phyloP scores from a whole-genome alignment of 2,329 filamentous ascomycete species.

The Niveomyces coronatus region DNA sequence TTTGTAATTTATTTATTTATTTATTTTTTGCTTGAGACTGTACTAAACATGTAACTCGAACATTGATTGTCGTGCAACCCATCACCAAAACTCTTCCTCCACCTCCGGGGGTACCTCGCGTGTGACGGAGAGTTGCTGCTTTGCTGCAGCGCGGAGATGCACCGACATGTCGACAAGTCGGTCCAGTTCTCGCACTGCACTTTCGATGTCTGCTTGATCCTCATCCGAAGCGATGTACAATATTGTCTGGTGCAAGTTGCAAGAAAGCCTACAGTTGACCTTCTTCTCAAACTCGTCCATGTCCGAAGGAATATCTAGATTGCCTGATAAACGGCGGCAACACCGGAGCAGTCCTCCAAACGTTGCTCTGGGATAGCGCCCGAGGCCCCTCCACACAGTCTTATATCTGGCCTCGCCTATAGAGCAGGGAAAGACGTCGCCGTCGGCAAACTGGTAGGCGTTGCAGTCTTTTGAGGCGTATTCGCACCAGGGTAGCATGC shows the following conservation, averaged over 20 bases:
- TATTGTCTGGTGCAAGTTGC: conserved; percentile 3
- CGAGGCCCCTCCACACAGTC: conserved; percentile 1
- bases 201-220: background rate
- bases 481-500: conserved; percentile 3
- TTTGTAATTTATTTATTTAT: too few species aligned
- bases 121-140: background rate
- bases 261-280: conserved; percentile 1
- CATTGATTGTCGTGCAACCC: too few species aligned
- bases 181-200: background rate
- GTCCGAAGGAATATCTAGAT: background rate
- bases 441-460: background rate
- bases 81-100: too few species aligned
- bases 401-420: background rate
- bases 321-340: background rate
- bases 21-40: too few species aligned
- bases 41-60: too few species aligned
- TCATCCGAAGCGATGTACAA: conserved; percentile 9
- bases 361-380: background rate
- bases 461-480: background rate
- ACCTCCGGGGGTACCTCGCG: too few species aligned
- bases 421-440: background rate
- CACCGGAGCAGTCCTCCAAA: background rate
- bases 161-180: background rate
- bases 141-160: background rate
- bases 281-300: background rate